Evolutionary conservation across 345 rosid species (phyloP), one percentile per base, ranked within the genome.

Genomic region (Boechera divaricarpa): DNA sequence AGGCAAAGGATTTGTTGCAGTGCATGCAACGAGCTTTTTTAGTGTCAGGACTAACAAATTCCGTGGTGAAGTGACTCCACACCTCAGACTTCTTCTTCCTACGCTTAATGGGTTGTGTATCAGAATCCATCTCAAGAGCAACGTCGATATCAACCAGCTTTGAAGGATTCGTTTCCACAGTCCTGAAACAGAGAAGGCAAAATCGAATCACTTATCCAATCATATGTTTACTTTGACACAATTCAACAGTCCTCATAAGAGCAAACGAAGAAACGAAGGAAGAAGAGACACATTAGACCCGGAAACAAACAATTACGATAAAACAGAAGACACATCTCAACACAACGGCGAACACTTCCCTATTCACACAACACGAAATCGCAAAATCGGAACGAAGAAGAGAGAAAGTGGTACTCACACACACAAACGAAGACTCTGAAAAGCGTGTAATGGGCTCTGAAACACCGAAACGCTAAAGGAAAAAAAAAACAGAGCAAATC

Each of bases 21-120:
- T 89, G 89, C 4, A 85, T 95, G 77, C 98, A 94, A 76, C 77
- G 83, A 44, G 97, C 98, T 85, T 88, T 85, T 49, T 78, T 86
- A 76, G 81, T 84, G 66, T 86, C 96, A 63, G 85, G 87, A 9
- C 84, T 82, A 36, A 87, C 80, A 26, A 77, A 75, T 77, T 88
- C 90, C 2, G 80, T 82, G 1, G 97, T 88, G 81, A 94, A 94
- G 83, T 94, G 90, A n/a, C 89, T 93, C 98, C 97, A 94, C 31
- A 92, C 98, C 53, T 88, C 84, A 41, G 98, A 94, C 82, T 87
- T 89, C 89, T 88, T 92, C 89, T 88, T 90, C 82, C 93, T 88
- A 2, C 88, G 87, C 83, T 82, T 90, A 26, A 63, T 81, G 16
- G 94, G 84, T 78, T 79, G 91, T 53, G 72, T 67, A 53, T 82